phyloP scores from a whole-genome alignment of 2,329 filamentous ascomycete genomes.

The Alternaria conjuncta region DNA sequence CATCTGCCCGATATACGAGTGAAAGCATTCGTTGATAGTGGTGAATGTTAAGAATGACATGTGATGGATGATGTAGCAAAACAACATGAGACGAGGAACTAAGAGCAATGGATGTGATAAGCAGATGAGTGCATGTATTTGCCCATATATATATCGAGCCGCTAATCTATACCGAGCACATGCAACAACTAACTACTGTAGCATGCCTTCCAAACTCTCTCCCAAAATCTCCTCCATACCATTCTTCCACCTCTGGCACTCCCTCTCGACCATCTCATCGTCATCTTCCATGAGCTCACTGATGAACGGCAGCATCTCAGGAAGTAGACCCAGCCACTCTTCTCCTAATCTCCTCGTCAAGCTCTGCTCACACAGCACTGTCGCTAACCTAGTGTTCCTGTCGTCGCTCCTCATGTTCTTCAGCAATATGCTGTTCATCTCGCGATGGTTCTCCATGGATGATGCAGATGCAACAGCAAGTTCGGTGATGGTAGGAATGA shows the following conservation, averaged over 20 bases:
- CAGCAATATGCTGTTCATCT: conserved; percentile 80
- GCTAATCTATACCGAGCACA: neutral
- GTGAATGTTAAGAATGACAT: neutral
- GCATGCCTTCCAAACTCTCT: conserved; percentile 89
- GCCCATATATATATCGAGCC: neutral
- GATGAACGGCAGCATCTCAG: conserved; percentile 96
- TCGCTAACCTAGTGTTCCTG: conserved; percentile 76
- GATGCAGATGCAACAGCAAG: conserved; percentile 79
- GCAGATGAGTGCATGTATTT: neutral
- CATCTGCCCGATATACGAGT: neutral
- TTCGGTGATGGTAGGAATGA: conserved; percentile 79
- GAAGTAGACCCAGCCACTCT: conserved; percentile 89
- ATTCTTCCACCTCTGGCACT: conserved; percentile 88
- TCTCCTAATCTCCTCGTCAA: conserved; percentile 84
- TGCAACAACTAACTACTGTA: conserved; percentile 65
- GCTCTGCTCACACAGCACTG: conserved; percentile 79
- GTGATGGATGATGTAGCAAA: neutral
- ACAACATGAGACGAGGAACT: too few species aligned
- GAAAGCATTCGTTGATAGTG: neutral
- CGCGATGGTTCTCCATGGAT: conserved; percentile 88
- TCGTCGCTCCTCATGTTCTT: conserved; percentile 77
- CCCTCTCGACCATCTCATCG: conserved; percentile 88
- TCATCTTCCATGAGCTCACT: conserved; percentile 96
- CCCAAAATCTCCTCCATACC: conserved; percentile 88
- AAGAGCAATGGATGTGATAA: too few species aligned